Evolutionary conservation across 768 basidiomycete genomes (phyloP), one percentile per base, ranked within the genome.

Genomic region (Clathrus columnatus): DNA sequence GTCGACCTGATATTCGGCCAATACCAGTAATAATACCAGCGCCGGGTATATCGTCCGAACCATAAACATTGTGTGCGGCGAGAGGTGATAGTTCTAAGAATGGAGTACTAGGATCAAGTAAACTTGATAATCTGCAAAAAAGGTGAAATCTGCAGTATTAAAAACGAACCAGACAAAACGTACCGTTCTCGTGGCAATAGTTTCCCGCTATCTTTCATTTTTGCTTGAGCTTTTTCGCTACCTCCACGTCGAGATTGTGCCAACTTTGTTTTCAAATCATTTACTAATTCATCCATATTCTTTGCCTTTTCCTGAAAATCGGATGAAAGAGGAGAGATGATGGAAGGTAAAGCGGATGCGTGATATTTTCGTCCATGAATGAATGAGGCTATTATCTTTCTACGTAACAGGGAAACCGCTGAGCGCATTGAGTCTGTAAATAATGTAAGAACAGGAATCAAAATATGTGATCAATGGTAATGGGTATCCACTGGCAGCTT

Each of bases 11-110:
- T 36, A 93, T 82, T 27, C 87, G 74, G 2, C 86, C 86, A 57
- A 85, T 78, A 7, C 93, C 93, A 2, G 92, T 91, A 58, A 97
- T 87, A 43, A 97, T 79, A 2, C 92, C 94, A 1, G 91, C 93
- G 0, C 86, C 88, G 18, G 94, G 92, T 27, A 96, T 81, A 50
- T 76, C 72, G 59, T 88, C 75, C 5, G 73, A 80, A 0, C 80
- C 74, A 66, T 97, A 96, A 4, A 96, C 87, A 14, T 84, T 89
- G 60, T 94, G 83, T 17, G 87, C 93, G 14, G 93, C 93, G 2
- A 94, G 73, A 11, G 86, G 72, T 2, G 89, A 91, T 2, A 97
- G 74, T 66, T 97, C 93, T 17, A 97, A 72, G 66, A 95, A 97
- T 0, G 94, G 92, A 3, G 89, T 84, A 61, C 85, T 79, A 4